A percentile compares a stretch with the other conserved stretches of the same genome.
Evolutionary conservation across 768 basidiomycete species (phyloP).

Genomic region (Hericium erinaceus): DNA sequence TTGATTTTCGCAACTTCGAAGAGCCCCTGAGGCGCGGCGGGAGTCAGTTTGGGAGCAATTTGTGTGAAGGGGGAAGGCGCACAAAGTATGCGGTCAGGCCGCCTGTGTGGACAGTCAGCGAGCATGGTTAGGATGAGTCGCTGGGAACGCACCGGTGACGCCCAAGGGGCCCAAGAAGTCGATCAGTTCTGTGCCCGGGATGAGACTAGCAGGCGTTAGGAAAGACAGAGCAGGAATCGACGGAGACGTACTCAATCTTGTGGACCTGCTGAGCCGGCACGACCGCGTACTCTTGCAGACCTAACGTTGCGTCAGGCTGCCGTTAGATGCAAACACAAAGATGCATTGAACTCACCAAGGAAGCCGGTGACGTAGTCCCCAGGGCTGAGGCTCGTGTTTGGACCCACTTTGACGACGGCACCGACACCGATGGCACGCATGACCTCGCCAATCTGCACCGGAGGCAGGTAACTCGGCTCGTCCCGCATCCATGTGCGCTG

Average conservation of each 20-base stretch:
- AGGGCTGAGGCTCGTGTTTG: constrained; percentile 34
- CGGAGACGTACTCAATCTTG: constrained; percentile 44
- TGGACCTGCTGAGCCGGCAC: constrained; percentile 41
- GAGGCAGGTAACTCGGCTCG: constrained; percentile 54
- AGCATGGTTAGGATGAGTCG: not conserved
- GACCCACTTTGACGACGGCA: constrained; percentile 48
- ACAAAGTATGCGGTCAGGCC: constrained; percentile 90
- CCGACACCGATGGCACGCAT: constrained; percentile 70
- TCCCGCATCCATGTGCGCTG: constrained; percentile 82
- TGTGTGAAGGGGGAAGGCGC: not conserved
- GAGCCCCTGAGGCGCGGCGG: constrained; percentile 51
- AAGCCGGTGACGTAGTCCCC: constrained; percentile 64
- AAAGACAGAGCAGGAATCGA: not conserved
- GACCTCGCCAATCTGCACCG: constrained; percentile 31
- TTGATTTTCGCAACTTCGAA: constrained; percentile 74
- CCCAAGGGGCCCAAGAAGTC: constrained; percentile 84
- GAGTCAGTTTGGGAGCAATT: not conserved
- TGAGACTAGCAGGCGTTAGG: constrained; percentile 25
- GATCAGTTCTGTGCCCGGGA: constrained; percentile 51
- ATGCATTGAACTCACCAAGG: constrained; percentile 37
- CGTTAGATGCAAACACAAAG: not conserved
- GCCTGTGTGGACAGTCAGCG: constrained; percentile 18
- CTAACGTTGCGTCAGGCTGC: constrained; percentile 24
- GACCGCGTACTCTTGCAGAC: constrained; percentile 72
- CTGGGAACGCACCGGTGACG: constrained; percentile 40